Conservation (phyloP, 306 rosid genomes). For the Carpinus viminea region DNA sequence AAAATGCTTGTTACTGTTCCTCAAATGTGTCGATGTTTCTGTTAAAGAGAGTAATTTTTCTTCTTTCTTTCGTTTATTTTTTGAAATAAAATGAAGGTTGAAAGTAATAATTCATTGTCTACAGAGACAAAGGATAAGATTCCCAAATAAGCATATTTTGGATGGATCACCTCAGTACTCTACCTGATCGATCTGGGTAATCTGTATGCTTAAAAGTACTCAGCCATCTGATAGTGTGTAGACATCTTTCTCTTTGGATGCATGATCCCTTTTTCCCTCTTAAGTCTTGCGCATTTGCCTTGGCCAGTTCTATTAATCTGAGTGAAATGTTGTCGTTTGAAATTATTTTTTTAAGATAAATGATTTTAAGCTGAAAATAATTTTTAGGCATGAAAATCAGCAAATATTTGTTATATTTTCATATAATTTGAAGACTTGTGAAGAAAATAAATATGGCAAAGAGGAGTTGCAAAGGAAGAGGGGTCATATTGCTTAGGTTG, state of each 20-base stretch:
- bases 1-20: conserved; percentile 46
- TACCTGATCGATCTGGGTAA: conserved; percentile 36
- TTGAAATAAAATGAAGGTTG: conserved; percentile 23
- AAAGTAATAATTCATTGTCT: conserved; percentile 44
- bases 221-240: background rate
- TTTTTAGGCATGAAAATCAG: no score
- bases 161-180: conserved; percentile 34
- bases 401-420: no score
- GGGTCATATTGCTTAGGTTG: no score
- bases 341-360: no score
- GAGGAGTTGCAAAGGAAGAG: no score
- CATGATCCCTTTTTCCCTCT: no score
- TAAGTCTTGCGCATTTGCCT: no score
- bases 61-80: background rate
- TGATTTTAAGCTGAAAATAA: no score
- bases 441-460: no score
- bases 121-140: conserved; percentile 50
- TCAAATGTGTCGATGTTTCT: conserved; percentile 41
- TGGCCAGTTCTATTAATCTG: no score
- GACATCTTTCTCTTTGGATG: background rate
- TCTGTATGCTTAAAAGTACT: conserved; percentile 19
- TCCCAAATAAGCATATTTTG: conserved; percentile 71
- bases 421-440: no score
- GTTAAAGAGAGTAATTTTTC: conserved; percentile 10
- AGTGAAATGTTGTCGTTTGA: no score